Conservation (phyloP, 352 stramenopile genomes). For the Pythium apleroticum region DNA sequence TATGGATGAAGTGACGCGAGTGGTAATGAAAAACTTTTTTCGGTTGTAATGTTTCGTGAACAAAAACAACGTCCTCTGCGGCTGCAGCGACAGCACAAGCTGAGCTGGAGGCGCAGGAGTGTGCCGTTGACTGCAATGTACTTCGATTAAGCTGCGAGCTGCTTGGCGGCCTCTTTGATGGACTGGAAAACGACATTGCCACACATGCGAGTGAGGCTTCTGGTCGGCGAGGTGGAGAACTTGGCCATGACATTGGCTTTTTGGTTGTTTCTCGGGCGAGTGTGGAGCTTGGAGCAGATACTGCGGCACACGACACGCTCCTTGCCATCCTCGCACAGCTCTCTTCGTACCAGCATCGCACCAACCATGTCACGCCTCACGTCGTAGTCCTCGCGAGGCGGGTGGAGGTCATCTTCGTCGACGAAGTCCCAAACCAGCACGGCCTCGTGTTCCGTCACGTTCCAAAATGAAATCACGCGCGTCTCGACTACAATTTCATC, state of each 20-base stretch:
- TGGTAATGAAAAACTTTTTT: constrained; percentile 4
- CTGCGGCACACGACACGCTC: constrained; percentile 50
- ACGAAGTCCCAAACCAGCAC: constrained; percentile 40
- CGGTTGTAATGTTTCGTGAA: neutral
- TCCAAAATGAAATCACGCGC: constrained; percentile 31
- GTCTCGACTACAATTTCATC: constrained; percentile 36
- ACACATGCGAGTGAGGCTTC: constrained; percentile 31
- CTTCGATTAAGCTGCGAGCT: constrained; percentile 3
- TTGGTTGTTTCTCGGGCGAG: neutral
- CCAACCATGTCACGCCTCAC: constrained; percentile 30
- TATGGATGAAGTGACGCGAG: neutral
- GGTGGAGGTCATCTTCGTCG: constrained; percentile 37
- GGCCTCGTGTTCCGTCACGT: constrained; percentile 30
- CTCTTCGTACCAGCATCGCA: constrained; percentile 21
- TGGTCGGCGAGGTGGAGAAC: constrained; percentile 17
- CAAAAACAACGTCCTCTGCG: neutral
- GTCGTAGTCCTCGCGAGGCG: constrained; percentile 23
- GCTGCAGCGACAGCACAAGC: neutral
- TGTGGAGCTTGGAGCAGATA: constrained; percentile 58
- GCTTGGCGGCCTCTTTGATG: constrained; percentile 34
- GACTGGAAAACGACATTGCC: constrained; percentile 44
- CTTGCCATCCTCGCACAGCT: constrained; percentile 29
- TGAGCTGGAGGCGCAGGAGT: neutral
- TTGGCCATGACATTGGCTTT: constrained; percentile 8
- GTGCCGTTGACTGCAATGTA: neutral